Base-by-base conservation (phyloP, 2,329 filamentous ascomycete species). In the Coniochaeta ligniaria region DNA sequence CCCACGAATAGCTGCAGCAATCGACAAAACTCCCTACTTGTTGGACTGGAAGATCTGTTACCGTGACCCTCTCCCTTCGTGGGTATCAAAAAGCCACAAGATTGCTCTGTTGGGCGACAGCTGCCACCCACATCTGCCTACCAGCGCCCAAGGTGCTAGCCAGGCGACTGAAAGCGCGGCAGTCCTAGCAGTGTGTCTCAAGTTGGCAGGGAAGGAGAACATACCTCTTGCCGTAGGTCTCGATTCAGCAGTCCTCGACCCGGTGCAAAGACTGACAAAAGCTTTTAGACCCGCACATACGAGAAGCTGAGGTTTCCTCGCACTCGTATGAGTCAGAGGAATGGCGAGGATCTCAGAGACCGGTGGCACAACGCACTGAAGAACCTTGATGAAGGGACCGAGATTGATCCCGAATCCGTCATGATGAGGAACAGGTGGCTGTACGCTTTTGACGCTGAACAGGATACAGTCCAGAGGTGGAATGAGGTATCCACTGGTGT, bases 1-100 rank as follows among this genome's bases (percentile, higher is more conserved):
- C 66, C 78, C 78, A 0, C 70, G 73, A 22, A 78, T 81, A 52
- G 72, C 72, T 22, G 75, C 76, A 1, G 77, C 79, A 2, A 74
- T 82, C n/a, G 69, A 73, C 33, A 74, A 74, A 62, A 81, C 76
- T 9, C 71, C 74, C 26, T 57, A 57, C 54, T 77, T 78, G 24
- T 73, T 83, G 1, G 80, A 82, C 65, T 84, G 80, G 80, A 82
- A 82, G 64, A 78, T 83, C 26, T 80, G 80, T 52, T 83, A 81
- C 62, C 75, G 81, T 45, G 79, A 83, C 64, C 81, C 80, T 0
- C 71, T 81, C 11, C 76, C 80, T 0, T 78, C 74, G 0, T 84
- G 81, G 82, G 74, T 83, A 1, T 80, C 77, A 11, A 70, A 71
- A n/a, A 77, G 78, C 60, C 77, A 79, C 41, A 74, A 75, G 47